Conservation (phyloP, 495 filamentous ascomycete genomes). For the Penicillium simplicissimum region DNA sequence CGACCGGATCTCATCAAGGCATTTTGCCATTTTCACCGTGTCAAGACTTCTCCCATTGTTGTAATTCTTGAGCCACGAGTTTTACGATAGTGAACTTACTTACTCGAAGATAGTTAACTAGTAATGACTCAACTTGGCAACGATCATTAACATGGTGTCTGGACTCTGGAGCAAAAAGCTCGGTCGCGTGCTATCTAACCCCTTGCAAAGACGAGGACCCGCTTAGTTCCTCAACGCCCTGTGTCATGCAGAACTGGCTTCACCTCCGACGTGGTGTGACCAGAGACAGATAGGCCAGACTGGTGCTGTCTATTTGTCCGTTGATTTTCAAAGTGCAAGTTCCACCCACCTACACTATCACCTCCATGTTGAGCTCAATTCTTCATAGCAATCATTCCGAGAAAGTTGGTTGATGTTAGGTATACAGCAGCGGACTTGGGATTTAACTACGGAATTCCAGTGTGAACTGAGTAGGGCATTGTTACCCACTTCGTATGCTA, state of each 20-base stretch:
- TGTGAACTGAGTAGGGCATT: too few species aligned
- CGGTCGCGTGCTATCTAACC: neutral
- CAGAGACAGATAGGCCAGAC: neutral
- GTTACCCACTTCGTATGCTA: too few species aligned
- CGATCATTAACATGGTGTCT: neutral
- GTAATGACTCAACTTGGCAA: neutral
- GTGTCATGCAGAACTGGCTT: neutral
- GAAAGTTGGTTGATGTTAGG: too few species aligned
- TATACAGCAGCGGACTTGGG: too few species aligned
- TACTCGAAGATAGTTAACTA: neutral
- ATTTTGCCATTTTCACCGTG: neutral
- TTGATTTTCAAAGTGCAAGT: neutral
- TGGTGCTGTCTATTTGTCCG: neutral
- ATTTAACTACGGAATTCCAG: too few species aligned
- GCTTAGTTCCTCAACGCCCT: neutral
- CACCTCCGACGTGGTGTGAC: neutral
- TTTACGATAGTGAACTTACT: neutral
- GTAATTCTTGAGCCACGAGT: neutral
- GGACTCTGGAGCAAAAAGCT: neutral
- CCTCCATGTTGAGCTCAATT: too few species aligned
- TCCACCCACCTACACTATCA: too few species aligned
- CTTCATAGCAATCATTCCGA: too few species aligned
- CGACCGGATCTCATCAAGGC: constrained; percentile 6
- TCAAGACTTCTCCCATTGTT: neutral
- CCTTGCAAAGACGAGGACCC: neutral